Percentiles rank a stretch among this genome's conserved stretches.
phyloP scores from a whole-genome alignment of 139 green algal genomes.

The Closterium sp. region DNA sequence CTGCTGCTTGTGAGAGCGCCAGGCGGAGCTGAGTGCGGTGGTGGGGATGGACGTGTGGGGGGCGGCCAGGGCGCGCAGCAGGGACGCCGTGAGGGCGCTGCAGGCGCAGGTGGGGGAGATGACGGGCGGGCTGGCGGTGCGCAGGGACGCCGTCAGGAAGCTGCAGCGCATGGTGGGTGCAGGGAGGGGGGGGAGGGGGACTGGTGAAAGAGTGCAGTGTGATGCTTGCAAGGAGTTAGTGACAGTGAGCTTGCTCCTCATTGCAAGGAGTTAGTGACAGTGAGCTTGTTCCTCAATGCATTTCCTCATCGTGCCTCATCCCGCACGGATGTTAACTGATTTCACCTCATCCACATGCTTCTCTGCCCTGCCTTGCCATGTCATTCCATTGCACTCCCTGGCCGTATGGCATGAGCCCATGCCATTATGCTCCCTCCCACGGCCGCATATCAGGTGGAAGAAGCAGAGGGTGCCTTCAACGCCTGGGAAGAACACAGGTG shows the following conservation, averaged over 20 bases:
- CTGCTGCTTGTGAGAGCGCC: background rate
- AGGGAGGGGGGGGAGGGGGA: background rate
- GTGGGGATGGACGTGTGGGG: constrained; percentile 26
- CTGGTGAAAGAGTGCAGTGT: background rate
- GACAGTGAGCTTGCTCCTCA: no score
- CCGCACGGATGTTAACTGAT: background rate
- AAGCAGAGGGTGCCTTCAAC: background rate
- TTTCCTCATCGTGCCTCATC: background rate
- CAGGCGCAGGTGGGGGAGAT: background rate
- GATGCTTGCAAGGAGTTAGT: background rate
- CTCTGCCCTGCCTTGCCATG: background rate
- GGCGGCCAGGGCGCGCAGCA: constrained; percentile 10
- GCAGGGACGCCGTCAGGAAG: background rate
- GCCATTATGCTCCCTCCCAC: background rate
- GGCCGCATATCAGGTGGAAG: background rate
- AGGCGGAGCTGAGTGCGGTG: constrained; percentile 24
- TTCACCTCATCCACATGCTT: background rate
- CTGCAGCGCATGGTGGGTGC: background rate
- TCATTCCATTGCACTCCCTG: no score
- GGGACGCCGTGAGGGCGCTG: background rate
- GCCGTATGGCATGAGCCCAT: background rate
- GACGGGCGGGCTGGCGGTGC: background rate
- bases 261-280: no score
- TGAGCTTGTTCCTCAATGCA: no score
- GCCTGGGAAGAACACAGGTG: background rate